These are phyloP conservation scores for Cucurbita moschata DNA, from an alignment of 306 rosid species.

Conservation along the genomic window DNA sequence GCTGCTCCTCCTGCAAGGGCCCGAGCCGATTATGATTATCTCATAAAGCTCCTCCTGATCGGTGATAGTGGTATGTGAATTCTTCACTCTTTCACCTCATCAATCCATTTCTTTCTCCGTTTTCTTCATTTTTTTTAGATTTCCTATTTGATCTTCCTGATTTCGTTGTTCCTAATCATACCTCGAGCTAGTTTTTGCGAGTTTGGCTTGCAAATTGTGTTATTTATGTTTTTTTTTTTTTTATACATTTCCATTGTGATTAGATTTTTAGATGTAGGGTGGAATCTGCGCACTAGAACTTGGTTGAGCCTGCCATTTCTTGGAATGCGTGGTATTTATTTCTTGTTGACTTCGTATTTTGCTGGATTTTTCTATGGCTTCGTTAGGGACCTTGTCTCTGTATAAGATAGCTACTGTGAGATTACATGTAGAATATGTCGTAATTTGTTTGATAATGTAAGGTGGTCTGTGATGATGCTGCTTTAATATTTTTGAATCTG, in stretches of 20 bases:
- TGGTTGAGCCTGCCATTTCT: background rate
- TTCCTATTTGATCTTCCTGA: background rate
- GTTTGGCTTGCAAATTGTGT: background rate
- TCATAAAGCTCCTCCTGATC: constrained; percentile 11
- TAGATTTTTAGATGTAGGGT: background rate
- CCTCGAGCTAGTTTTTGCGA: background rate
- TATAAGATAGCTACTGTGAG: background rate
- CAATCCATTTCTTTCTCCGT: background rate
- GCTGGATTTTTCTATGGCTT: background rate
- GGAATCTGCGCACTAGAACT: background rate
- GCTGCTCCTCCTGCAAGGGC: constrained; percentile 25
- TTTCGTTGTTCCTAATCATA: background rate
- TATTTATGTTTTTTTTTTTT: background rate
- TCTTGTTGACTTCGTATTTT: background rate
- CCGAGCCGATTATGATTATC: constrained; percentile 13
- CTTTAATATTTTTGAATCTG: background rate
- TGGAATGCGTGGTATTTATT: background rate
- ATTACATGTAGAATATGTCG: background rate
- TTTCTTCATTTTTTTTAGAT: background rate
- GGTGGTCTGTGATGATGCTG: background rate
- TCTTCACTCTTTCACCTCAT: background rate
- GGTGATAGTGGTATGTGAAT: constrained; percentile 11
- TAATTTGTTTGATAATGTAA: background rate
- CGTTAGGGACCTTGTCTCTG: background rate
- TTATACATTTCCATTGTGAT: background rate